Evolutionary conservation across 2,329 filamentous ascomycete species (phyloP).

Genomic region (Helminthosporium solani): DNA sequence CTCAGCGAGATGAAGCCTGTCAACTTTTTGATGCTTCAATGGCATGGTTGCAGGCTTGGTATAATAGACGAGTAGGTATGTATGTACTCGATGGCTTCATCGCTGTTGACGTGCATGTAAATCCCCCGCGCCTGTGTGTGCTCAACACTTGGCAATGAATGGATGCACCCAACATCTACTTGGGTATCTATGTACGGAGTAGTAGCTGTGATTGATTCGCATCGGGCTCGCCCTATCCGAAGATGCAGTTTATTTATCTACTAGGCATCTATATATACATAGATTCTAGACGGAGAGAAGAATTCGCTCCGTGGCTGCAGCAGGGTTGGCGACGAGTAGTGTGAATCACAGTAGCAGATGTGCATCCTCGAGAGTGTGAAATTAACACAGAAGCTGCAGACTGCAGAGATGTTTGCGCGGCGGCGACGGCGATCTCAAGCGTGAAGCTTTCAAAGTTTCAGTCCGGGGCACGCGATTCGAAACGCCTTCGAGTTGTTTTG

Average conservation of each 20-base stretch:
- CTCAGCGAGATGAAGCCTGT: not conserved
- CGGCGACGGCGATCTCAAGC: conserved; percentile 1
- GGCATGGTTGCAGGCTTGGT: not conserved
- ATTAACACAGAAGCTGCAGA: not conserved
- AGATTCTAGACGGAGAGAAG: too few relatives aligned
- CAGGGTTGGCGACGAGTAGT: too few relatives aligned
- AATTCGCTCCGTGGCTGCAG: too few relatives aligned
- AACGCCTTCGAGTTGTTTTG: conserved; percentile 10
- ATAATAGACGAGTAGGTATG: too few relatives aligned
- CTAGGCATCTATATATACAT: too few relatives aligned
- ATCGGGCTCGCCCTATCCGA: too few relatives aligned
- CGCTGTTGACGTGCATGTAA: conserved; percentile 16
- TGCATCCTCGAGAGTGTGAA: not conserved
- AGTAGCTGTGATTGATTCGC: too few relatives aligned
- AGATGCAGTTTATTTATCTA: too few relatives aligned
- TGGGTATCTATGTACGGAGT: too few relatives aligned
- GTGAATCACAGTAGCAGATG: too few relatives aligned
- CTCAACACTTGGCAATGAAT: conserved; percentile 7
- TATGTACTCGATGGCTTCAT: not conserved
- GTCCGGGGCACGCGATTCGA: conserved; percentile 13
- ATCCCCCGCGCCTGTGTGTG: conserved; percentile 12
- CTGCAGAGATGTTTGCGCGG: conserved; percentile 9
- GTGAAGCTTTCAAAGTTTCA: conserved; percentile 19
- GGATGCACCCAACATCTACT: too few relatives aligned
- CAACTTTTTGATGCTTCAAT: conserved; percentile 1